A percentile compares a stretch with the other conserved stretches of the same genome.
Evolutionary conservation across 1,139 yeast genomes (phyloP).

Genomic region (Suhomyces panamericanus): DNA sequence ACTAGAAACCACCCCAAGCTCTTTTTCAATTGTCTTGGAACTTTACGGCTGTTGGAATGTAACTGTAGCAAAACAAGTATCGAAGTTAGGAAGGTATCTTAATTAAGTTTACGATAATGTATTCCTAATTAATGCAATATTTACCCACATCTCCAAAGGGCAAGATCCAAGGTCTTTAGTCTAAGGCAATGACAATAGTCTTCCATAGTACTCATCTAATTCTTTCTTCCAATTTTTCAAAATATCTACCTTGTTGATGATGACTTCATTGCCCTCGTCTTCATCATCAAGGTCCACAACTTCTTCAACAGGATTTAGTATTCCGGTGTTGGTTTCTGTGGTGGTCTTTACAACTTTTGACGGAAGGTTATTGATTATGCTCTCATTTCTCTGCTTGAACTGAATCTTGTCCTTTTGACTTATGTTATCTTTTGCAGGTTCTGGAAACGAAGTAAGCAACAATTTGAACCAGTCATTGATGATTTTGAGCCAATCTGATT

Average conservation of each 20-base stretch:
- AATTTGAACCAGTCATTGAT: conserved; percentile 31
- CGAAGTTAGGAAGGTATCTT: no score
- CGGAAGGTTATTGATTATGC: conserved; percentile 2
- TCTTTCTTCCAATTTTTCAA: conserved; percentile 16
- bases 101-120: no score
- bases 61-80: no score
- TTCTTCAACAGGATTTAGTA: conserved; percentile 5
- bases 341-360: conserved; percentile 1
- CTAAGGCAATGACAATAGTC: conserved; percentile 4
- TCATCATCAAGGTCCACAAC: conserved; percentile 10
- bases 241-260: conserved; percentile 11
- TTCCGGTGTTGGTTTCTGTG: neutral
- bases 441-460: conserved; percentile 35
- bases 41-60: no score
- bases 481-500: conserved; percentile 19
- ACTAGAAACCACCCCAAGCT: no score
- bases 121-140: no score
- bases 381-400: conserved; percentile 36
- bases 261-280: conserved; percentile 12
- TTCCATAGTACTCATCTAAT: conserved; percentile 11
- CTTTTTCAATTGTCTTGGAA: no score
- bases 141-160: no score
- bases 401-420: conserved; percentile 45
- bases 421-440: conserved; percentile 26
- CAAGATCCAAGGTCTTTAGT: neutral